phyloP scores from a whole-genome alignment of 1,139 yeast species.

The Taphrina communis region DNA sequence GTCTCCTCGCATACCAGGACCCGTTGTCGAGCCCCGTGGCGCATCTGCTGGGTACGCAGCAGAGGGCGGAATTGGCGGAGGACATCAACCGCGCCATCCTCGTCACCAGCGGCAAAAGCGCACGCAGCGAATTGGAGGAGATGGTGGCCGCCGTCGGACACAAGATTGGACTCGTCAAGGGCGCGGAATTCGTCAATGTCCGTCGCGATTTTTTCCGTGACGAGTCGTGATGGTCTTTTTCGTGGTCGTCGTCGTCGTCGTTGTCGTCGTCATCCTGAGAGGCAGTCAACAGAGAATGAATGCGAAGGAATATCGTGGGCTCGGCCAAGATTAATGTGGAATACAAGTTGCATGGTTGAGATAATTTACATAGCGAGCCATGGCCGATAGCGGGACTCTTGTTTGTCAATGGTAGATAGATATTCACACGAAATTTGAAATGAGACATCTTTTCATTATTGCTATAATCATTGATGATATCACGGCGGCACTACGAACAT shows the following conservation, averaged over 20 bases:
- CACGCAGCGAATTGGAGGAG: conserved; percentile 35
- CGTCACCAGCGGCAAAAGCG: conserved; percentile 44
- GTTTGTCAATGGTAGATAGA: too few relatives aligned
- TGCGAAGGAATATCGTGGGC: too few relatives aligned
- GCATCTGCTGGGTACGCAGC: conserved; percentile 52
- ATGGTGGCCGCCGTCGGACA: conserved; percentile 30
- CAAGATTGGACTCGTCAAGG: conserved; percentile 30
- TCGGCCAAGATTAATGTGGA: too few relatives aligned
- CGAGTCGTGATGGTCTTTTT: neutral
- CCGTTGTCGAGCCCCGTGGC: conserved; percentile 55
- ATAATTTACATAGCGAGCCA: conserved; percentile 5
- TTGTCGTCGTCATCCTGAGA: too few relatives aligned
- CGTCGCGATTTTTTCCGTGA: conserved; percentile 31
- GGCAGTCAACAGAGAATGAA: too few relatives aligned
- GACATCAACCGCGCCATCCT: conserved; percentile 57
- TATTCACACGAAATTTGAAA: too few relatives aligned
- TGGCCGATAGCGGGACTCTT: neutral
- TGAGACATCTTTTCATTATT: too few relatives aligned
- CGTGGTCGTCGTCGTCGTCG: too few relatives aligned
- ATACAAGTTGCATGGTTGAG: too few relatives aligned
- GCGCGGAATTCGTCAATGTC: conserved; percentile 38
- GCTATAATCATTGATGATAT: neutral
- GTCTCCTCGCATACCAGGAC: conserved; percentile 61
- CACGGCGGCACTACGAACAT: too few relatives aligned
- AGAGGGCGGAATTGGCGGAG: conserved; percentile 55